Conservation (phyloP, 257 asterid species). For the Ilex asprella region DNA sequence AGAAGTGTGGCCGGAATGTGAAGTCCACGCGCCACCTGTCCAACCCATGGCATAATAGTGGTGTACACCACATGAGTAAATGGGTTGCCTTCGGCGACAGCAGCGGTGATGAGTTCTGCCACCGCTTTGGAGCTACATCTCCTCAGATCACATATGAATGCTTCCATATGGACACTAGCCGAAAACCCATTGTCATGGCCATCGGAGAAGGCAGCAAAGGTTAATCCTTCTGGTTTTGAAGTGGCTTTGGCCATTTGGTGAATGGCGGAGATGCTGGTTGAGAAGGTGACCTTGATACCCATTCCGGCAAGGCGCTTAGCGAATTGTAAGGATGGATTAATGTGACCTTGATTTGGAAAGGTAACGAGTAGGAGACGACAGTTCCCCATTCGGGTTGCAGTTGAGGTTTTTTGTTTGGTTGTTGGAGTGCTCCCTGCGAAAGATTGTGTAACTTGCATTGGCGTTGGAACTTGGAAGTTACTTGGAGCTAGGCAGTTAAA, state of each 20-base stretch:
- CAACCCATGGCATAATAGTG: constrained; percentile 12
- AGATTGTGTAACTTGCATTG: background rate
- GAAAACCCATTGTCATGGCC: constrained; percentile 6
- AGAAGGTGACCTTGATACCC: constrained; percentile 26
- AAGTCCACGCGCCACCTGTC: constrained; percentile 3
- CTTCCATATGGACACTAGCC: background rate
- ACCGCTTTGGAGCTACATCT: background rate
- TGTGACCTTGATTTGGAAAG: constrained; percentile 20
- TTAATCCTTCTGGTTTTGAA: background rate
- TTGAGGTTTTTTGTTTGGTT: too few relatives aligned
- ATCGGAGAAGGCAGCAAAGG: constrained; percentile 25
- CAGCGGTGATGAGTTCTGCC: constrained; percentile 12
- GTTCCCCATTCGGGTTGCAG: background rate
- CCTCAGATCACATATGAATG: background rate
- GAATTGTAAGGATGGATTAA: background rate
- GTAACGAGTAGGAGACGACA: constrained; percentile 16
- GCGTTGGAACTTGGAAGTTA: background rate
- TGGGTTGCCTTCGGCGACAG: constrained; percentile 3
- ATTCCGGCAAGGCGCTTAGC: constrained; percentile 12
- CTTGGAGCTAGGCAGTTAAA: too few relatives aligned
- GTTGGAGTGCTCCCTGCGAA: too few relatives aligned
- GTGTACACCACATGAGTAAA: constrained; percentile 7
- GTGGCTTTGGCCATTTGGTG: constrained; percentile 12
- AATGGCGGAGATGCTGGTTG: constrained; percentile 20
- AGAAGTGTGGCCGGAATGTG: constrained; percentile 10